Conservation (phyloP, 805 yeast genomes). For the Debaryomyces prosopidis region DNA sequence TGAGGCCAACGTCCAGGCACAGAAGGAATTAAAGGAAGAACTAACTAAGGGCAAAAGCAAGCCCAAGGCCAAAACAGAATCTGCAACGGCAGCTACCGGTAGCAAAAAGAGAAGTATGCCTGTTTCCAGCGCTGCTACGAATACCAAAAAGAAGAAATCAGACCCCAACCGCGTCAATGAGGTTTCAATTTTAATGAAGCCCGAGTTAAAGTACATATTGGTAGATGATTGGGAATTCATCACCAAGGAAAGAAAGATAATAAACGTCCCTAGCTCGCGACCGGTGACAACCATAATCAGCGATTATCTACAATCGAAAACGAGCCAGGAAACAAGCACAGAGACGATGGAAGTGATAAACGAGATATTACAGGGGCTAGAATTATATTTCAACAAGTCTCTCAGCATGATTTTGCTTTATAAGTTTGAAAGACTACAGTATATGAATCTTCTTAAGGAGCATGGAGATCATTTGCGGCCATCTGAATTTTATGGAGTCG, state of each 20-base stretch:
- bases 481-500: slow-evolving; percentile 69
- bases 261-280: slow-evolving; percentile 60
- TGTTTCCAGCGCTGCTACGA: slow-evolving; percentile 3
- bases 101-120: slow-evolving; percentile 4
- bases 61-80: slow-evolving; percentile 8
- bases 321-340: slow-evolving; percentile 8
- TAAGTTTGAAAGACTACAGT: slow-evolving; percentile 77
- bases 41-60: slow-evolving; percentile 14
- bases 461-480: slow-evolving; percentile 24
- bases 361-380: slow-evolving; percentile 73
- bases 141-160: slow-evolving; percentile 23
- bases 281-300: slow-evolving; percentile 55
- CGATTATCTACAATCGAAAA: slow-evolving; percentile 44
- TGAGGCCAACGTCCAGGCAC: slow-evolving; percentile 65
- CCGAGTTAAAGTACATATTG: slow-evolving; percentile 62
- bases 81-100: slow-evolving; percentile 3
- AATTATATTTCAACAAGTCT: slow-evolving; percentile 70
- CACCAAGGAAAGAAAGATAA: slow-evolving; percentile 75
- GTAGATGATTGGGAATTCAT: slow-evolving; percentile 94
- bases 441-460: slow-evolving; percentile 48
- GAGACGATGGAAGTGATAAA: slow-evolving; percentile 40
- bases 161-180: slow-evolving; percentile 27
- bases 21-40: slow-evolving; percentile 53
- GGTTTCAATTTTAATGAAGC: slow-evolving; percentile 60
- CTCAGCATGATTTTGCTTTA: slow-evolving; percentile 70